Percentiles rank a stretch among this genome's conserved stretches.
These are phyloP conservation scores for Avicennia marina DNA, from an alignment of 257 asterid genomes.

Conservation along the genomic window DNA sequence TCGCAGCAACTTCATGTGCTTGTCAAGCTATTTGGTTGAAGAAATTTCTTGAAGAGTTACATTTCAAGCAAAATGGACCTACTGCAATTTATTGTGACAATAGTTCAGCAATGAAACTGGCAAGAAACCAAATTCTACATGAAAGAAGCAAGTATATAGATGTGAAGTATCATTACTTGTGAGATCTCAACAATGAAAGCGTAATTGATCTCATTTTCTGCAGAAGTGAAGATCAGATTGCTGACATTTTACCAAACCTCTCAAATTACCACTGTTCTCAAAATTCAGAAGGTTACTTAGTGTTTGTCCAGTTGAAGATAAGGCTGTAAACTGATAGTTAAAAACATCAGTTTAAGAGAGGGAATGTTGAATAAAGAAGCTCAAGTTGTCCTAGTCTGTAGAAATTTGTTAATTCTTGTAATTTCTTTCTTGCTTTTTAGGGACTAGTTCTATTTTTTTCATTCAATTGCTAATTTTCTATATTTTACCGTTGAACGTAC, in stretches of 20 bases:
- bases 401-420: too few species aligned
- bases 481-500: too few species aligned
- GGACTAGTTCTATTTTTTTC: too few species aligned
- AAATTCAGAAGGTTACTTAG: not conserved
- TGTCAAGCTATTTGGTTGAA: not conserved
- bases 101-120: not conserved
- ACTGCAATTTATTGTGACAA: not conserved
- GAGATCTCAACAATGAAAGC: not conserved
- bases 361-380: too few species aligned
- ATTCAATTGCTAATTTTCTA: too few species aligned
- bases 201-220: not conserved
- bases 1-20: not conserved
- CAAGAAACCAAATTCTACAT: not conserved
- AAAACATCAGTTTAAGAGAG: too few species aligned
- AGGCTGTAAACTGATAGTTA: too few species aligned
- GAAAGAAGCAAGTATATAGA: conserved; percentile 4
- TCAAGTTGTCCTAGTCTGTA: too few species aligned
- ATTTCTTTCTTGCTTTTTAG: too few species aligned
- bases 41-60: not conserved
- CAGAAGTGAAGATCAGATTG: not conserved
- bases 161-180: not conserved
- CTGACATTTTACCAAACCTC: not conserved
- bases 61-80: not conserved
- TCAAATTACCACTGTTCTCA: not conserved
- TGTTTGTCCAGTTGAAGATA: not conserved